Percentiles rank a stretch among this genome's conserved stretches.
Evolutionary conservation across 1,139 yeast genomes (phyloP).

Genomic region (Ashbya aceris): DNA sequence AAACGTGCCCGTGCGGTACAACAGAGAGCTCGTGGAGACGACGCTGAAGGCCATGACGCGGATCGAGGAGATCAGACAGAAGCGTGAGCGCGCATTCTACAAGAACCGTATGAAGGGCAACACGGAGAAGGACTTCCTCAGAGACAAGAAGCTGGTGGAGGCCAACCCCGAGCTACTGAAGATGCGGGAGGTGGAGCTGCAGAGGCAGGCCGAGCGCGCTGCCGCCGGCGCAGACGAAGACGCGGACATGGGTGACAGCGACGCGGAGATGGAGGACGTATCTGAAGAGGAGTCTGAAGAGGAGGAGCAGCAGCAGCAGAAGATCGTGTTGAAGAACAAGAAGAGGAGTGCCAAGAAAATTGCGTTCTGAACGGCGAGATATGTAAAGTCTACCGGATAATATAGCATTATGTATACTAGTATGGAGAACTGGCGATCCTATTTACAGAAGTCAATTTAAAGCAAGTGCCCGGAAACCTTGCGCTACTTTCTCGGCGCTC

Average conservation of each 20-base stretch:
- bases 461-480: no score
- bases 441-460: no score
- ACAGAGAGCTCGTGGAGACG: slow-evolving; percentile 90
- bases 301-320: slow-evolving; percentile 49
- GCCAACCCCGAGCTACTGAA: slow-evolving; percentile 79
- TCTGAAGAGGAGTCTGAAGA: slow-evolving; percentile 34
- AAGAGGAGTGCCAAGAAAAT: slow-evolving; percentile 33
- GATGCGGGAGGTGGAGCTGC: slow-evolving; percentile 87
- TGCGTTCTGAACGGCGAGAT: slow-evolving; percentile 19
- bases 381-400: slow-evolving; percentile 1
- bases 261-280: slow-evolving; percentile 37
- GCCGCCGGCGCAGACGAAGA: slow-evolving; percentile 42
- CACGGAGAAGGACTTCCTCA: slow-evolving; percentile 73
- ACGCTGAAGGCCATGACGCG: slow-evolving; percentile 93
- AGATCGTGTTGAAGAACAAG: slow-evolving; percentile 73
- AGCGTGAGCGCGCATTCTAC: slow-evolving; percentile 97
- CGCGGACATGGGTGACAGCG: slow-evolving; percentile 32
- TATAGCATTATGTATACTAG: slow-evolving; percentile 5
- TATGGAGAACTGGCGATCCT: neutral
- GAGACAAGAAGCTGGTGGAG: slow-evolving; percentile 84
- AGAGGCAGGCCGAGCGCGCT: slow-evolving; percentile 65
- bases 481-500: slow-evolving; percentile 7
- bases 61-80: slow-evolving; percentile 90
- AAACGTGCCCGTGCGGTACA: slow-evolving; percentile 95
- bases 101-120: slow-evolving; percentile 99